Evolutionary conservation across 1,284 basidiomycete genomes (phyloP), one percentile per base, ranked within the genome.

Genomic region (Neotropicomus parvogracilis): DNA sequence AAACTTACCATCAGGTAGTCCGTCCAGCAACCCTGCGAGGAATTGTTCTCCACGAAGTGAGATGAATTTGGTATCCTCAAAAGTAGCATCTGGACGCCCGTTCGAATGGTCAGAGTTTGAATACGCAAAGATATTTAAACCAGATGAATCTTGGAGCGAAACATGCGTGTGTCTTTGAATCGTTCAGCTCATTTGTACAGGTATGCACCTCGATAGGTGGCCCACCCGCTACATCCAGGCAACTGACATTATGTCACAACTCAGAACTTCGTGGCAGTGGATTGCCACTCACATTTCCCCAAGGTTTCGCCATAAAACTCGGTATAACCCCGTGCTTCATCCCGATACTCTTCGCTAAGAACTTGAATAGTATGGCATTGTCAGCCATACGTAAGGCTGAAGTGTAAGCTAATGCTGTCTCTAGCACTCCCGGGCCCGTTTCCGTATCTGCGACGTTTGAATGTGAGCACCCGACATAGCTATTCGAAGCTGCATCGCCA

Each of bases 291-390:
- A 93, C 91, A 62, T 91, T 84, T 41, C 83, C 85, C 86, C 88
- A 95, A 19, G 95, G 95, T 62, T 97, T 97, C 0, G 95, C 95
- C 95, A 99, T 98, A 68, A 99, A 99, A 49, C 91, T 95, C 0
- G 95, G 95, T 40, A 91, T 78, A 46, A 99, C 78, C 8, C 88
- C 89, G 56, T 88, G 77, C 65, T 88, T 83, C 79, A 97, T 91
- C 0, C 95, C 95, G 3, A 95, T 70, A 54, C 90, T 93, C 73
- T 97, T 97, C 6, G 91, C 90, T 12, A 91, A 70, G 58, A 88
- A 90, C 67, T 99, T 99, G 81, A 93, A 98, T 34, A 98, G 71
- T 43, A 87, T 80, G 0, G 93, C 93, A 64, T 97, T 97, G 63
- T 99, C 95, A 1, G 93, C 95, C 85, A 98, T 95, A 44, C 88